These are phyloP conservation scores for Tricharina praecox DNA, from an alignment of 495 filamentous ascomycete species.

Conservation along the genomic window DNA sequence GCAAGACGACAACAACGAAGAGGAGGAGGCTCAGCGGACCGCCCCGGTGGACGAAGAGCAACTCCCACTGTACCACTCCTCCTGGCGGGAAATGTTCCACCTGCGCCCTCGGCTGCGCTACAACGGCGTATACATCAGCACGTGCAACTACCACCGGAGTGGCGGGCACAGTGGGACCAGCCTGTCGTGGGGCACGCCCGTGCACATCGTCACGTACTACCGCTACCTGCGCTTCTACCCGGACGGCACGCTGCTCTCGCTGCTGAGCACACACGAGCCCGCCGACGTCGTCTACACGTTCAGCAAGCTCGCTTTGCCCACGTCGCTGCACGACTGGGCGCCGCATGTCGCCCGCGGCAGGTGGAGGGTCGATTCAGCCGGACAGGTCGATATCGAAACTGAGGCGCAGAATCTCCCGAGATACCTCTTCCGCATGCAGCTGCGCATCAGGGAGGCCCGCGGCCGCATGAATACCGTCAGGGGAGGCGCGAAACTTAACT, in stretches of 20 bases:
- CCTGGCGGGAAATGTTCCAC: constrained; percentile 56
- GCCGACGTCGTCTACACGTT: constrained; percentile 65
- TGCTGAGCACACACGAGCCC: constrained; percentile 66
- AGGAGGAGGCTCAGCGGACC: constrained; percentile 23
- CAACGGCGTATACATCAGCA: constrained; percentile 87
- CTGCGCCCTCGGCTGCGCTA: constrained; percentile 73
- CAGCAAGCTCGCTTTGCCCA: constrained; percentile 27
- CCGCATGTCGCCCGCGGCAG: constrained; percentile 17
- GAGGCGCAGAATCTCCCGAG: constrained; percentile 49
- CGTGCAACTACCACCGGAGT: constrained; percentile 80
- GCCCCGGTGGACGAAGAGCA: constrained; percentile 30
- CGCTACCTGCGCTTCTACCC: constrained; percentile 90
- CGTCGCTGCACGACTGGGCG: constrained; percentile 27
- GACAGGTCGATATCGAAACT: constrained; percentile 68
- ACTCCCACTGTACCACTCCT: constrained; percentile 30
- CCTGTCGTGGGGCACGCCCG: constrained; percentile 46
- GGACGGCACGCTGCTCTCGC: constrained; percentile 61
- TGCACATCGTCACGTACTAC: constrained; percentile 95
- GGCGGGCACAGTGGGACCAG: constrained; percentile 35
- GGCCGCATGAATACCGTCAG: constrained; percentile 30
- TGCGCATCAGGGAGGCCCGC: constrained; percentile 42
- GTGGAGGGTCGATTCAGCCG: constrained; percentile 35
- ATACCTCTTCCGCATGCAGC: constrained; percentile 66
- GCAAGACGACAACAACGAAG: constrained; percentile 8
- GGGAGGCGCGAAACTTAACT: constrained; percentile 63